Evolutionary conservation across 495 filamentous ascomycete species (phyloP), one percentile per base, ranked within the genome.

Genomic region (Annulohypoxylon nitens): DNA sequence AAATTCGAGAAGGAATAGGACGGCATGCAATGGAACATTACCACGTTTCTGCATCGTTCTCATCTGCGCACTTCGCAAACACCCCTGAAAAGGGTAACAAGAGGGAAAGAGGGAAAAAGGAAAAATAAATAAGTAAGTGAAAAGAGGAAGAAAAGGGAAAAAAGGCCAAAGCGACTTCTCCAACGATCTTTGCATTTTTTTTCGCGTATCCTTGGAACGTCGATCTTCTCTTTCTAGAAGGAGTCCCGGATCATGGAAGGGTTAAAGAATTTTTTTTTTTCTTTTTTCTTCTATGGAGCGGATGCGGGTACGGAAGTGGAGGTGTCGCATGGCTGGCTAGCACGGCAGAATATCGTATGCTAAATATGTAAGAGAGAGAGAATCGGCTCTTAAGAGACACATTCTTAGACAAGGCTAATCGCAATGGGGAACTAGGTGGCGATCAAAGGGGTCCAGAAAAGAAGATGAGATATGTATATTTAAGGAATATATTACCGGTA

Each of bases 21-120:
- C 53, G 64, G 53, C 63, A 75, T 75, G 72, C 72, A 68, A 75
- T 75, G 72, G 67, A 75, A 75, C 72, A 75, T 65, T 66, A 71
- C 72, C 72, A 75, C 67, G 72, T 75, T 75, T 71, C 64, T 74
- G 61, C 66, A 70, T 74, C 60, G 23, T 36, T 59, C 68, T 54
- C 64, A 61, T 57, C 18, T 50, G 47, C 54, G 34, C 47, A 34
- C 23, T 45, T 59, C 33, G 30, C 20, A 6, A 45, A 26, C 33
- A 36, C 36, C 50, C 48, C 62, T 57, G 23, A 30, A 47, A 25
- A 23, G 16, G 53, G 23, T 34, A 39, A 26, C 10, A 23, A 53
- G 37, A 60, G 57, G 51, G 36, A n/a, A 23, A 53, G 37, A 60
- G 57, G 51, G 36, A n/a, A 73, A 61, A 64, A 37, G 10, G 14